These are phyloP conservation scores for Komagataella ulmi DNA, from an alignment of 805 yeast genomes.

Conservation along the genomic window DNA sequence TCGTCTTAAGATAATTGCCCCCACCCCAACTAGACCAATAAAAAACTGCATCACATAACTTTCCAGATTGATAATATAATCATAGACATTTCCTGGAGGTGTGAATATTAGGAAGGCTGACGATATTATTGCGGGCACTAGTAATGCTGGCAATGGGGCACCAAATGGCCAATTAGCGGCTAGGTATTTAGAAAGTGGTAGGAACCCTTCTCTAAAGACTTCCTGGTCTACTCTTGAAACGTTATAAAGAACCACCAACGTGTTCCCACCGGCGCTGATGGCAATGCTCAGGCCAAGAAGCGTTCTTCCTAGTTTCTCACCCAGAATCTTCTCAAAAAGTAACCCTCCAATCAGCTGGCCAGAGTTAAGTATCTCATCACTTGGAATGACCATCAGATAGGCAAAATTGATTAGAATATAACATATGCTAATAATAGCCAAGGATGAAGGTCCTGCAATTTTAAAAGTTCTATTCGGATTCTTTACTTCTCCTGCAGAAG, in stretches of 20 bases:
- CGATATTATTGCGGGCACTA: conserved; percentile 28
- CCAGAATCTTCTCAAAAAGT: conserved; percentile 36
- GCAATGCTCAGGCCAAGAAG: conserved; percentile 37
- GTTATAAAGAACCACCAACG: conserved; percentile 39
- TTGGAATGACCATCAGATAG: conserved; percentile 36
- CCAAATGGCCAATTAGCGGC: conserved; percentile 42
- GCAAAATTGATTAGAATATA: conserved; percentile 36
- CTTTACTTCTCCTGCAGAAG: conserved; percentile 38
- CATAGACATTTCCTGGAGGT: conserved; percentile 33
- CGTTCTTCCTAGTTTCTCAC: conserved; percentile 30
- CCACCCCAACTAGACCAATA: conserved; percentile 37
- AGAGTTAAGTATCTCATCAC: conserved; percentile 26
- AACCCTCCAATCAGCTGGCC: conserved; percentile 40
- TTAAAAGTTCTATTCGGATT: conserved; percentile 36
- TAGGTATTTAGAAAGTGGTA: conserved; percentile 36
- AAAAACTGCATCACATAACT: conserved; percentile 38
- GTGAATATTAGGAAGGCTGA: conserved; percentile 28
- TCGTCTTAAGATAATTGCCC: conserved; percentile 38
- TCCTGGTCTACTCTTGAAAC: conserved; percentile 43
- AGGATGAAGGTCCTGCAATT: conserved; percentile 39
- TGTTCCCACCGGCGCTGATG: conserved; percentile 41
- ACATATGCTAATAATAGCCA: conserved; percentile 26
- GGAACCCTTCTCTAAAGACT: conserved; percentile 39
- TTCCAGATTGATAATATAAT: conserved; percentile 37
- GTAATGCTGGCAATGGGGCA: conserved; percentile 34